Evolutionary conservation across 331 rosid species (phyloP).

Genomic region (Rosa hybrid): DNA sequence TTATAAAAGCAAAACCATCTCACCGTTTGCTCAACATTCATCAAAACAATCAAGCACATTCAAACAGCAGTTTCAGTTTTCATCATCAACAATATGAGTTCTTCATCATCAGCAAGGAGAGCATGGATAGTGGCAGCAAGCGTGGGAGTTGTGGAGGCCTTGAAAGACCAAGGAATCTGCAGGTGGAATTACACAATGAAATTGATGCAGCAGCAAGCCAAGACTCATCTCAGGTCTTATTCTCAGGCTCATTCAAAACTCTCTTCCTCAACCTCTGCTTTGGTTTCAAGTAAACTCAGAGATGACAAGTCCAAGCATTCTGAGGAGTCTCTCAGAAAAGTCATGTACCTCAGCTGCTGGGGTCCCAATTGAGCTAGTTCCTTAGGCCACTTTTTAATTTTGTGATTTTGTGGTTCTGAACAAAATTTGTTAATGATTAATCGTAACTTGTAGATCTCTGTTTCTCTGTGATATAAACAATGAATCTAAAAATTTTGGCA

Average conservation of each 20-base stretch:
- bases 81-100: background rate
- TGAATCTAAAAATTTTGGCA: background rate
- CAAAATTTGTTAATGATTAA: background rate
- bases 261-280: conserved; percentile 30
- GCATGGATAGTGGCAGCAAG: conserved; percentile 57
- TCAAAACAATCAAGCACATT: background rate
- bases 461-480: background rate
- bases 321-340: conserved; percentile 55
- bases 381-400: background rate
- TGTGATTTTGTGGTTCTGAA: background rate
- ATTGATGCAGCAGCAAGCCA: conserved; percentile 46
- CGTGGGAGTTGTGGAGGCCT: conserved; percentile 61
- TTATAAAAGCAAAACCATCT: background rate
- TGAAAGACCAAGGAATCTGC: conserved; percentile 69
- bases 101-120: conserved; percentile 23
- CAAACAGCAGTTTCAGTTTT: background rate
- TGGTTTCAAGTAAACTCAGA: conserved; percentile 21
- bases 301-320: conserved; percentile 43
- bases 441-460: background rate
- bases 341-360: conserved; percentile 69
- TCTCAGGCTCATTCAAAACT: conserved; percentile 38
- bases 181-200: conserved; percentile 40
- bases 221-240: conserved; percentile 36
- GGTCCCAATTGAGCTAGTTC: conserved; percentile 44
- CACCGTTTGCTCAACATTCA: background rate